These are phyloP conservation scores for Cocos nucifera DNA, from an alignment of 176 grass and related monocot genomes.

Conservation along the genomic window DNA sequence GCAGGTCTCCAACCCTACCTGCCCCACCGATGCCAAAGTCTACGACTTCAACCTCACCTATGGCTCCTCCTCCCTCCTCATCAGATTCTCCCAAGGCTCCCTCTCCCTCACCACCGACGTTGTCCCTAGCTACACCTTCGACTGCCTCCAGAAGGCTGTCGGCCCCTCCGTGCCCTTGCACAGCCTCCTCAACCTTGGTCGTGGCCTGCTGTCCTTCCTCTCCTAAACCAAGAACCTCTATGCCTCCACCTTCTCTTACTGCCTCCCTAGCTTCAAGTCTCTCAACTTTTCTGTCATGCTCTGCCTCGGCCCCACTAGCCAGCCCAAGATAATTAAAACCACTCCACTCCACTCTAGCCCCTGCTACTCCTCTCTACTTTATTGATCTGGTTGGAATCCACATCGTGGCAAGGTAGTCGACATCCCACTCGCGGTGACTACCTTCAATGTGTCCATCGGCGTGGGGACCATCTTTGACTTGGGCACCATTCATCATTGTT, in stretches of 20 bases:
- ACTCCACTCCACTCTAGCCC: conserved; percentile 72
- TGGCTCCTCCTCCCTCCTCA: conserved; percentile 50
- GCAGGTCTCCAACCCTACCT: conserved; percentile 39
- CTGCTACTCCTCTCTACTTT: conserved; percentile 72
- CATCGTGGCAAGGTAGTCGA: conserved; percentile 39
- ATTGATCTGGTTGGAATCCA: conserved; percentile 69
- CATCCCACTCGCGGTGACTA: conserved; percentile 32
- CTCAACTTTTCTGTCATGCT: conserved; percentile 90
- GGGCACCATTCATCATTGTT: conserved; percentile 35
- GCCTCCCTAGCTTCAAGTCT: conserved; percentile 82
- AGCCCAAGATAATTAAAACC: conserved; percentile 42
- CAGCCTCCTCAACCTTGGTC: conserved; percentile 52
- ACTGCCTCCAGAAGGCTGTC: conserved; percentile 49
- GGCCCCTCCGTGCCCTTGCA: conserved; percentile 66
- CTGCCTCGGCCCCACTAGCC: conserved; percentile 55
- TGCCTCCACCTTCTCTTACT: conserved; percentile 87
- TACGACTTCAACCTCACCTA: conserved; percentile 36
- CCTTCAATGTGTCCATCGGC: conserved; percentile 49
- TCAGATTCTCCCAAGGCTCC: conserved; percentile 50
- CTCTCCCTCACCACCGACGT: conserved; percentile 48
- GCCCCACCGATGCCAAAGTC: conserved; percentile 2
- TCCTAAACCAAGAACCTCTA: conserved; percentile 57
- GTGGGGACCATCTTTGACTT: conserved; percentile 81
- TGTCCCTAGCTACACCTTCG: conserved; percentile 51
- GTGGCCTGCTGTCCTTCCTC: conserved; percentile 60